phyloP scores from a whole-genome alignment of 1,139 yeast species.

The Meyerozyma smithsonii region DNA sequence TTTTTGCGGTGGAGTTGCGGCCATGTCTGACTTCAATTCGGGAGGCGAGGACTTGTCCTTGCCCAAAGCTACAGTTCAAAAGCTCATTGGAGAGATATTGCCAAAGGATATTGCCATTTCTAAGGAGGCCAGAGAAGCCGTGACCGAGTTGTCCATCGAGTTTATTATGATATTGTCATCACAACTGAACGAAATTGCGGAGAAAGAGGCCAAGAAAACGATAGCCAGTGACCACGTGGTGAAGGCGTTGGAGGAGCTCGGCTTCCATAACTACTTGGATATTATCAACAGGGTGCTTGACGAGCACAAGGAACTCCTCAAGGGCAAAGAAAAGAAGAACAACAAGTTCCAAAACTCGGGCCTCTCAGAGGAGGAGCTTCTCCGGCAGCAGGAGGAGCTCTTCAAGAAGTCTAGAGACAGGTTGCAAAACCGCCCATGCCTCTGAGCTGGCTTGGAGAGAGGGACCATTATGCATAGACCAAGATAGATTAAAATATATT shows the following conservation, averaged over 20 bases:
- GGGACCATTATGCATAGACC: conserved; percentile 34
- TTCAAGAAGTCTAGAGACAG: conserved; percentile 85
- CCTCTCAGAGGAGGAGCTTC: conserved; percentile 82
- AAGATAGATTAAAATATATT: conserved; percentile 25
- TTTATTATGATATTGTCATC: conserved; percentile 92
- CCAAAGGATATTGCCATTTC: conserved; percentile 85
- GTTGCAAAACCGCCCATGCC: conserved; percentile 35
- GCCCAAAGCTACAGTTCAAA: conserved; percentile 87
- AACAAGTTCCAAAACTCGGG: conserved; percentile 94
- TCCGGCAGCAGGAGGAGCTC: conserved; percentile 87
- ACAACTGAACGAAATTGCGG: conserved; percentile 94
- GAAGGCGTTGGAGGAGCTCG: conserved; percentile 83
- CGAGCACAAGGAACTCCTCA: conserved; percentile 84
- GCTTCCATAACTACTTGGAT: conserved; percentile 79
- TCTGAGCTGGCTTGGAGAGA: conserved; percentile 15
- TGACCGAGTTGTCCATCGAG: conserved; percentile 94
- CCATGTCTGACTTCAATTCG: conserved; percentile 34
- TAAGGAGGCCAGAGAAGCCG: conserved; percentile 91
- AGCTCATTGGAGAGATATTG: conserved; percentile 83
- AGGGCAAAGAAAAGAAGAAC: conserved; percentile 86
- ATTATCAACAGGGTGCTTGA: conserved; percentile 74
- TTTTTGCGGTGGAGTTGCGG: neutral
- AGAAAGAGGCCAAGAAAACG: conserved; percentile 91
- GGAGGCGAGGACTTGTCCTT: conserved; percentile 41
- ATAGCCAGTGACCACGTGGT: conserved; percentile 96